Evolutionary conservation across 495 filamentous ascomycete genomes (phyloP).

Genomic region (Apodospora peruviana): DNA sequence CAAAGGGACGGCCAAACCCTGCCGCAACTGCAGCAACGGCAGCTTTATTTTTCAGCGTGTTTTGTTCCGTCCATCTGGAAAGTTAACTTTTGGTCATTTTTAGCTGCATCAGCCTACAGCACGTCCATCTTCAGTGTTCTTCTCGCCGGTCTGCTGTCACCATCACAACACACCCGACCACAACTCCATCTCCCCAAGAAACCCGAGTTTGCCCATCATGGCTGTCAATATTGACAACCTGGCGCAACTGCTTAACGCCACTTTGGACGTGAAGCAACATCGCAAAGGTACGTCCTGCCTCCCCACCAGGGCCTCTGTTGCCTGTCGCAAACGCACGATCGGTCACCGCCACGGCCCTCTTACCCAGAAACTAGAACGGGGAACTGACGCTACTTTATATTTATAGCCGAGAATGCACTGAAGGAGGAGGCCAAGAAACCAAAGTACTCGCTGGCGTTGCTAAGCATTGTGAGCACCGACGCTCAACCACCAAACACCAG

Average conservation of each 20-base stretch:
- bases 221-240: conserved; percentile 66
- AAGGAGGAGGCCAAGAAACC: conserved; percentile 70
- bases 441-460: conserved; percentile 78
- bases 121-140: not conserved
- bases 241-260: conserved; percentile 75
- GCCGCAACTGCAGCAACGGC: not conserved
- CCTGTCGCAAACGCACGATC: not conserved
- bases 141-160: conserved; percentile 2
- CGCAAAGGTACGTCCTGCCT: conserved; percentile 66
- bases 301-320: not conserved
- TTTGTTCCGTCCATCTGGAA: not conserved
- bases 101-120: not conserved
- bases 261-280: conserved; percentile 75
- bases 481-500: conserved; percentile 65
- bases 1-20: not conserved
- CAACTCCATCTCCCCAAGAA: no score
- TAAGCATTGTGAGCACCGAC: conserved; percentile 78
- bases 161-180: conserved; percentile 1
- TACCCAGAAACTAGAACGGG: not conserved
- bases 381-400: conserved; percentile 17
- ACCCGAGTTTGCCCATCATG: conserved; percentile 56
- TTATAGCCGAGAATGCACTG: conserved; percentile 71
- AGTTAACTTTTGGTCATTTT: conserved; percentile 3
- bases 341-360: not conserved
- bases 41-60: conserved; percentile 16